Conservation (phyloP, 2,329 filamentous ascomycete genomes). For the Colletotrichum chlorophyti region DNA sequence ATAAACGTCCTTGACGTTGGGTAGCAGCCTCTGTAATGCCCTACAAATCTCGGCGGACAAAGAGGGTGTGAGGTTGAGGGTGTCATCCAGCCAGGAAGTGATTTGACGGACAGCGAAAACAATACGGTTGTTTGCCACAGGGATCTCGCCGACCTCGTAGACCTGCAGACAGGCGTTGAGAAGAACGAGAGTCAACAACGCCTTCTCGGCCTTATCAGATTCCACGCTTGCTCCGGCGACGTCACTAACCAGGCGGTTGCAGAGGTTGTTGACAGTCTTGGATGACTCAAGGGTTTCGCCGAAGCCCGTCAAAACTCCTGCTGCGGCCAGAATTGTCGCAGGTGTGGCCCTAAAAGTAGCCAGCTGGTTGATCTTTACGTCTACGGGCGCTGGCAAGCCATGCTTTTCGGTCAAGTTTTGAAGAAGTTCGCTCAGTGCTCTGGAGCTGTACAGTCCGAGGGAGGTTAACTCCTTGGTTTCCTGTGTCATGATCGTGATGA, state of each 20-base stretch:
- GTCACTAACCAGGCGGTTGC: constrained; percentile 67
- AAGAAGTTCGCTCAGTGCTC: constrained; percentile 57
- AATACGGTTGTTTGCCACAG: constrained; percentile 71
- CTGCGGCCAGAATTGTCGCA: constrained; percentile 53
- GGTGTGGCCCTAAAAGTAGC: constrained; percentile 55
- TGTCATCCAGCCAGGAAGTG: constrained; percentile 70
- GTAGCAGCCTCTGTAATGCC: constrained; percentile 68
- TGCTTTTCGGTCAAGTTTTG: constrained; percentile 53
- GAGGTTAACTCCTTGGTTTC: constrained; percentile 49
- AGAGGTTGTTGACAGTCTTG: constrained; percentile 57
- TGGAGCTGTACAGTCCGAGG: constrained; percentile 58
- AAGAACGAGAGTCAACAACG: constrained; percentile 57
- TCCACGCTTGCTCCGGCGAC: constrained; percentile 55
- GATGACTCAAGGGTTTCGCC: constrained; percentile 57
- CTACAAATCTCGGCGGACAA: constrained; percentile 61
- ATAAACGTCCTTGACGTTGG: constrained; percentile 81
- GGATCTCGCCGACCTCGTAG: constrained; percentile 59
- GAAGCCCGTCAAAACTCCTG: constrained; percentile 59
- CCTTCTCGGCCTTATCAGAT: constrained; percentile 53
- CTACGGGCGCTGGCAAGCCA: constrained; percentile 51
- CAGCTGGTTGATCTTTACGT: constrained; percentile 53
- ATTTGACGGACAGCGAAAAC: constrained; percentile 86
- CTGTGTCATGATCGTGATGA: constrained; percentile 53
- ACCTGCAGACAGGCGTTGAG: constrained; percentile 59
- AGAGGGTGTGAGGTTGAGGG: constrained; percentile 49